Conservation (phyloP, 139 green algal genomes). For the Picochlorum sp. region DNA sequence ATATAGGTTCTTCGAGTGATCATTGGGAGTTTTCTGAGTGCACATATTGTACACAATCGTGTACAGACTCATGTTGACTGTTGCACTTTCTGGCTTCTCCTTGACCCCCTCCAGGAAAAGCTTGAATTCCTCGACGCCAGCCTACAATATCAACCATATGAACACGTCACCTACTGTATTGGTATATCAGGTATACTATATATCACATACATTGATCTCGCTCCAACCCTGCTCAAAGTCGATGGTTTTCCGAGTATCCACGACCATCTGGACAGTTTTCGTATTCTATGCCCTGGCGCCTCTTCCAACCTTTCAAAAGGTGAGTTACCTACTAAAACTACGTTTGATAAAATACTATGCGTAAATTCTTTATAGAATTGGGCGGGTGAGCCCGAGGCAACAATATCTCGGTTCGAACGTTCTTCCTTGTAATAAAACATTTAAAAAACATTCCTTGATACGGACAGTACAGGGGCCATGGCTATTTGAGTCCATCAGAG, state of each 20-base stretch:
- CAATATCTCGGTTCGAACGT: too few relatives aligned
- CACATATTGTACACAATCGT: conserved; percentile 98
- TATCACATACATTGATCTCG: conserved; percentile 66
- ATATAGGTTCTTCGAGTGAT: conserved; percentile 97
- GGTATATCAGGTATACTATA: too few relatives aligned
- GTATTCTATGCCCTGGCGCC: not conserved
- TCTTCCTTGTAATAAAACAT: too few relatives aligned
- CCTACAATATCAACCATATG: conserved; percentile 36
- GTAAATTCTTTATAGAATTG: too few relatives aligned
- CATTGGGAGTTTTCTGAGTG: conserved; percentile 97
- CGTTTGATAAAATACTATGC: too few relatives aligned
- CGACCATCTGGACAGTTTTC: not conserved
- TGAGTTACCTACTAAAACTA: too few relatives aligned
- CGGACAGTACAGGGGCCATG: too few relatives aligned
- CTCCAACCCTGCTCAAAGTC: conserved; percentile 85
- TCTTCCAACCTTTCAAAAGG: too few relatives aligned
- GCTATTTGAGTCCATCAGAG: too few relatives aligned
- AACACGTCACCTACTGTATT: not conserved
- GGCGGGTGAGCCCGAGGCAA: too few relatives aligned
- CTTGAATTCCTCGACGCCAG: conserved; percentile 92
- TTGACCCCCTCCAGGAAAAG: conserved; percentile 74
- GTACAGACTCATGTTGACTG: conserved; percentile 13
- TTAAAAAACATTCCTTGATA: too few relatives aligned
- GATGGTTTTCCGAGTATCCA: conserved; percentile 41
- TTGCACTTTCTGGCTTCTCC: not conserved